Evolutionary conservation across 2,329 filamentous ascomycete genomes (phyloP).

Genomic region (Byssochlamys sp.): DNA sequence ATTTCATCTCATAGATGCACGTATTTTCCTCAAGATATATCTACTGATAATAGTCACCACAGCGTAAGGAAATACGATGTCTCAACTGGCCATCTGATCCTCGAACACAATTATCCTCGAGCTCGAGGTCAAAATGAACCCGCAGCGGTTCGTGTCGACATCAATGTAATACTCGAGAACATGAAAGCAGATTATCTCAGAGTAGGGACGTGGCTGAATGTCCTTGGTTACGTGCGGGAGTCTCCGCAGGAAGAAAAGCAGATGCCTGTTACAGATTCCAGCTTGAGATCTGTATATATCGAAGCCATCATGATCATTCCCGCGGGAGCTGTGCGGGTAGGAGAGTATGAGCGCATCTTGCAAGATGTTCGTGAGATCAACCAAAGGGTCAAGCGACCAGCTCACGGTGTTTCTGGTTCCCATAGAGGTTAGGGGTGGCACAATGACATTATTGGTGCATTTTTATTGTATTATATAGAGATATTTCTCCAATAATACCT

Average conservation of each 20-base stretch:
- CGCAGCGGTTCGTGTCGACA: slow-evolving; percentile 54
- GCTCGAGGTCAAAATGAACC: slow-evolving; percentile 18
- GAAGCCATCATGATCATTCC: slow-evolving; percentile 73
- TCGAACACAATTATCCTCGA: slow-evolving; percentile 58
- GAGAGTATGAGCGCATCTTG: slow-evolving; percentile 58
- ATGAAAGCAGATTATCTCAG: slow-evolving; percentile 55
- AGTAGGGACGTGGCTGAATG: slow-evolving; percentile 77
- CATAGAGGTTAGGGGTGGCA: not conserved
- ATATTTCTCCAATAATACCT: not conserved
- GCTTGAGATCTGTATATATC: slow-evolving; percentile 35
- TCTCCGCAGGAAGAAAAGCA: slow-evolving; percentile 22
- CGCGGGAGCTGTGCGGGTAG: slow-evolving; percentile 61
- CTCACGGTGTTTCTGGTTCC: not conserved
- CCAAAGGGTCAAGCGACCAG: slow-evolving; percentile 13
- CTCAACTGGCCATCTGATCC: slow-evolving; percentile 50
- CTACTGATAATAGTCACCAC: slow-evolving; percentile 3
- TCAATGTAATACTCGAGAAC: slow-evolving; percentile 59
- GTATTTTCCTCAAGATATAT: not conserved
- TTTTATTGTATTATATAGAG: not conserved
- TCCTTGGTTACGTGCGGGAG: slow-evolving; percentile 64
- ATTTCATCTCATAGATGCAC: not conserved
- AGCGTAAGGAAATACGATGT: slow-evolving; percentile 54
- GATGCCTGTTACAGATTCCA: slow-evolving; percentile 7
- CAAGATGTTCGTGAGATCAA: slow-evolving; percentile 28
- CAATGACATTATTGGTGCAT: not conserved